A percentile compares a stretch with the other conserved stretches of the same genome.
Evolutionary conservation across 2,329 filamentous ascomycete genomes (phyloP).

Genomic region (Verticillium nubilum): DNA sequence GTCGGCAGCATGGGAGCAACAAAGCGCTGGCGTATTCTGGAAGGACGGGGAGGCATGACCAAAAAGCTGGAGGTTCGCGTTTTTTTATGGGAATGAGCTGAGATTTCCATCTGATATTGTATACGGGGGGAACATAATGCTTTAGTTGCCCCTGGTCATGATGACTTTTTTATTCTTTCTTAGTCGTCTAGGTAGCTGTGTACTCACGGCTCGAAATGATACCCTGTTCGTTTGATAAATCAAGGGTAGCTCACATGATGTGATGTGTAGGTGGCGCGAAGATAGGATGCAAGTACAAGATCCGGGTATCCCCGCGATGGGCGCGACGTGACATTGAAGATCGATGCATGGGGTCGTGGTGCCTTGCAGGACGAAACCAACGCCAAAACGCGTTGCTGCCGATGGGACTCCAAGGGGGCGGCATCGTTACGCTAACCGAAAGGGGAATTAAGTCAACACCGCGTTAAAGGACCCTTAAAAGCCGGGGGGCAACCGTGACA

Average conservation of each 20-base stretch:
- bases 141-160: background rate
- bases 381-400: background rate
- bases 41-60: background rate
- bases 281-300: background rate
- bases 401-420: background rate
- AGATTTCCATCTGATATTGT: background rate
- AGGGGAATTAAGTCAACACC: background rate
- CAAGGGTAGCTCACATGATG: too few relatives aligned
- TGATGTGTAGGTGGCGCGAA: too few relatives aligned
- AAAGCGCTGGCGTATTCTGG: slow-evolving; percentile 2
- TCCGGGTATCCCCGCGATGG: background rate
- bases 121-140: background rate
- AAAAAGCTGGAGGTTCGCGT: background rate
- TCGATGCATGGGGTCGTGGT: background rate
- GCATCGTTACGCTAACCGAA: background rate
- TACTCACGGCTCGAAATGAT: background rate
- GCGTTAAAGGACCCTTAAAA: background rate
- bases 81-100: background rate
- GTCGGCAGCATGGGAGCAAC: background rate
- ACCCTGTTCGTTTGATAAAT: background rate
- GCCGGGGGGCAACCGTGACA: background rate
- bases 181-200: background rate
- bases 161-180: background rate
- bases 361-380: background rate
- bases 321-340: background rate